A percentile compares a stretch with the other conserved stretches of the same genome.
These are phyloP conservation scores for Toxoplasma gondii DNA, from an alignment of 169 alveolate species.

Conservation along the genomic window DNA sequence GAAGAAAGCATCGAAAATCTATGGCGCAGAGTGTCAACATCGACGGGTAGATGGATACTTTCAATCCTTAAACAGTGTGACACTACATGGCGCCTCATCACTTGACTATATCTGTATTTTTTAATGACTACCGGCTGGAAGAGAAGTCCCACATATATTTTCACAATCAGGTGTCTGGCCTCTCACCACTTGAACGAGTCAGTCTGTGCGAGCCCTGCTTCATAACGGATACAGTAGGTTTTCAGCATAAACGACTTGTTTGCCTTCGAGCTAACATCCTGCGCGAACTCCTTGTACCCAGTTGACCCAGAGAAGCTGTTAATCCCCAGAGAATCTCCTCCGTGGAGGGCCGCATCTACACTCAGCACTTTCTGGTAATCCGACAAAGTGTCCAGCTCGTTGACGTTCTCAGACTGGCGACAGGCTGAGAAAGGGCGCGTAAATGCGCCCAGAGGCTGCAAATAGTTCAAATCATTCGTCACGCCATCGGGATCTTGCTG, in stretches of 20 bases:
- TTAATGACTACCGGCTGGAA: no score
- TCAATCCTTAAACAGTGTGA: no score
- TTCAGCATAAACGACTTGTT: slow-evolving; percentile 76
- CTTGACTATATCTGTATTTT: no score
- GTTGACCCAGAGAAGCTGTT: slow-evolving; percentile 82
- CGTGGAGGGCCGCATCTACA: slow-evolving; percentile 76
- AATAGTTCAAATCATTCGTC: slow-evolving; percentile 67
- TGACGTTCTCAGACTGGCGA: slow-evolving; percentile 78
- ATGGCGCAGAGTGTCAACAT: no score
- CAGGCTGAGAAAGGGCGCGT: slow-evolving; percentile 82
- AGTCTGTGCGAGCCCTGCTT: slow-evolving; percentile 78
- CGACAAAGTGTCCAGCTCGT: slow-evolving; percentile 68
- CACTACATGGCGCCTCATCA: no score
- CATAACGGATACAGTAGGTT: slow-evolving; percentile 82
- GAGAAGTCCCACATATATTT: no score
- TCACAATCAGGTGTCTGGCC: no score
- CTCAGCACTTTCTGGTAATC: slow-evolving; percentile 80
- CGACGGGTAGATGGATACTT: no score
- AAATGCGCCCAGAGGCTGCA: slow-evolving; percentile 84
- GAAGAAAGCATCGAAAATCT: no score
- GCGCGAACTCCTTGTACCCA: slow-evolving; percentile 78
- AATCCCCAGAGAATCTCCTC: slow-evolving; percentile 73
- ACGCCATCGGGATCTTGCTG: slow-evolving; percentile 61
- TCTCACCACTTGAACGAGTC: slow-evolving; percentile 46
- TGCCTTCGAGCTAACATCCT: slow-evolving; percentile 69